A percentile compares a stretch with the other conserved stretches of the same genome.
Evolutionary conservation across 371 early-diverging fungal species (phyloP).

Genomic region (Rhizopus delemar): DNA sequence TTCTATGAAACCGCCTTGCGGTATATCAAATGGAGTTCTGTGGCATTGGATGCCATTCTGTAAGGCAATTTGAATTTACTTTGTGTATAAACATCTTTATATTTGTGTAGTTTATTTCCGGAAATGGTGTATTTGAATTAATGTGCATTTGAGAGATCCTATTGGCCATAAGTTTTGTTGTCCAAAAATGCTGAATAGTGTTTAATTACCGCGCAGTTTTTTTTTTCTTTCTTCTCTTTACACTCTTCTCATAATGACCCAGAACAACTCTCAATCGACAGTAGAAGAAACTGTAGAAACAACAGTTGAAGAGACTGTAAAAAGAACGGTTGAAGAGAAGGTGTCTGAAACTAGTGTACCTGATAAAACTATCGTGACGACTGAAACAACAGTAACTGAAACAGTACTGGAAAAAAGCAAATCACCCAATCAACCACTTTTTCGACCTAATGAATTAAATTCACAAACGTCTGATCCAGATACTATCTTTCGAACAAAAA

Average conservation of each 20-base stretch:
- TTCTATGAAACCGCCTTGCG: too few species aligned
- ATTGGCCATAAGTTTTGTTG: too few species aligned
- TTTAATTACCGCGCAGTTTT: not conserved
- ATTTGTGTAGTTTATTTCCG: too few species aligned
- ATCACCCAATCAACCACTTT: not conserved
- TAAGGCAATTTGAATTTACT: too few species aligned
- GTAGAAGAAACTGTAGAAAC: not conserved
- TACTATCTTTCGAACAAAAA: not conserved
- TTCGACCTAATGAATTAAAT: not conserved
- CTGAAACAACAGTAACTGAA: not conserved
- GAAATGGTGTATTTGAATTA: too few species aligned
- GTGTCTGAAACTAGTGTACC: not conserved
- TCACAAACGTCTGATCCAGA: not conserved
- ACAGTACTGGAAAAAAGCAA: not conserved
- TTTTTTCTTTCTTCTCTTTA: constrained; percentile 4
- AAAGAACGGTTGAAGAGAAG: not conserved
- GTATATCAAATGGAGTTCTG: too few species aligned
- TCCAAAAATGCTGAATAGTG: too few species aligned
- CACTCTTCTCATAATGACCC: not conserved
- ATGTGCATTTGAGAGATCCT: too few species aligned
- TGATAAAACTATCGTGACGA: too few species aligned
- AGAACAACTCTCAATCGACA: not conserved
- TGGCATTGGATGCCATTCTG: too few species aligned
- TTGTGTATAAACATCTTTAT: too few species aligned
- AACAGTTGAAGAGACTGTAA: not conserved